phyloP scores from a whole-genome alignment of 768 basidiomycete species.

The Ramaria rubella region DNA sequence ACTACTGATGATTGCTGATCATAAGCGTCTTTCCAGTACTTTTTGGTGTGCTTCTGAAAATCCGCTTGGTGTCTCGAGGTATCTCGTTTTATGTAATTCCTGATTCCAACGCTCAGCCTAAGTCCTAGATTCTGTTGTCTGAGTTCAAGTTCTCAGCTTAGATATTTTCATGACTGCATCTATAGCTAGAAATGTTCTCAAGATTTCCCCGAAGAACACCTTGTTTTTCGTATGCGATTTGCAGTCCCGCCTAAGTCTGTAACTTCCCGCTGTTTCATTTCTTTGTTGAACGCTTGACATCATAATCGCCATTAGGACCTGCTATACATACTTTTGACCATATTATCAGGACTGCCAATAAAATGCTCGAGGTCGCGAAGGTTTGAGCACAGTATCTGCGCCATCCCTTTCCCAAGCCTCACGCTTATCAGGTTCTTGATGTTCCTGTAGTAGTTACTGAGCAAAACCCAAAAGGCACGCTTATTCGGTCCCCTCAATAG shows the following conservation, averaged over 20 bases:
- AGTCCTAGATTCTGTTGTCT: no score
- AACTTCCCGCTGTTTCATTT: neutral
- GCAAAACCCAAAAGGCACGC: slow-evolving; percentile 70
- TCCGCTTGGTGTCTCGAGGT: no score
- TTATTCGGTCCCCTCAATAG: neutral
- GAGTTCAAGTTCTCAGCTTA: no score
- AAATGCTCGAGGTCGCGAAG: slow-evolving; percentile 72
- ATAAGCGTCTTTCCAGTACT: neutral
- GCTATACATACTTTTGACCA: slow-evolving; percentile 67
- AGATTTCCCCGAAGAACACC: slow-evolving; percentile 33
- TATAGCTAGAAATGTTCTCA: slow-evolving; percentile 19
- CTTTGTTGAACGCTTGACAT: no score
- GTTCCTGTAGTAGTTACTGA: slow-evolving; percentile 77
- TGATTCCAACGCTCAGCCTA: no score
- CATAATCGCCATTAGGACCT: slow-evolving; percentile 27
- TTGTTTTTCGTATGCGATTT: slow-evolving; percentile 82
- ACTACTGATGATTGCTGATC: no score
- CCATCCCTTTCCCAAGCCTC: slow-evolving; percentile 1
- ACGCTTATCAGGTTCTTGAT: slow-evolving; percentile 42
- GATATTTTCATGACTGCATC: neutral
- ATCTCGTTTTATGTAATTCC: no score
- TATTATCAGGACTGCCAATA: slow-evolving; percentile 62
- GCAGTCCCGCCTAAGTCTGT: slow-evolving; percentile 67
- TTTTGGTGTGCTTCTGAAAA: neutral
- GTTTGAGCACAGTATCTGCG: slow-evolving; percentile 29